phyloP scores from a whole-genome alignment of 2,329 filamentous ascomycete species.

The Aspergillus sp. region DNA sequence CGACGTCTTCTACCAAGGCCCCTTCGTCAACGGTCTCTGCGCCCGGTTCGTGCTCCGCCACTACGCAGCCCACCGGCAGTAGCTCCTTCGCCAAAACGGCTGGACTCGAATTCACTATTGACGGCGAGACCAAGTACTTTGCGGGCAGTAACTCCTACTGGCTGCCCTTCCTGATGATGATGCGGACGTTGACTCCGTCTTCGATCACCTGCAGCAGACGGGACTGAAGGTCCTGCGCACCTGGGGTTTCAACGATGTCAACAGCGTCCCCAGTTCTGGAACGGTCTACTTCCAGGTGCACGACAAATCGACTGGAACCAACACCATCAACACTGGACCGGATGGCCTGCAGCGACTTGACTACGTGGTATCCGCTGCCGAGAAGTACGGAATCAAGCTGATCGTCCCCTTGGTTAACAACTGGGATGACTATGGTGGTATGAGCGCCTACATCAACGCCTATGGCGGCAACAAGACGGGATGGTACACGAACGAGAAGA shows the following conservation, averaged over 20 bases:
- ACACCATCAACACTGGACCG: constrained; percentile 53
- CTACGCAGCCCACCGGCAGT: no score
- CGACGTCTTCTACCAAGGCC: no score
- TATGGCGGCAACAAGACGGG: constrained; percentile 44
- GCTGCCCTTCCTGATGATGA: constrained; percentile 42
- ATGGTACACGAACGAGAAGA: constrained; percentile 49
- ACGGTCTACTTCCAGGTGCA: constrained; percentile 39
- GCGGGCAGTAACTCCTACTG: constrained; percentile 46
- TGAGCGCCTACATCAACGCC: constrained; percentile 48
- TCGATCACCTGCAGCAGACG: constrained; percentile 24
- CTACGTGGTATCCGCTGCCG: constrained; percentile 52
- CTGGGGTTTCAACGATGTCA: constrained; percentile 47
- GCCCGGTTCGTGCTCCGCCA: no score
- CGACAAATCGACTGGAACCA: constrained; percentile 20
- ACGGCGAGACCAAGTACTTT: constrained; percentile 34
- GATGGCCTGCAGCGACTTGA: constrained; percentile 57
- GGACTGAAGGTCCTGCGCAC: constrained; percentile 43
- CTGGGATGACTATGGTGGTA: constrained; percentile 60
- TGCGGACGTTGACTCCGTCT: constrained; percentile 38
- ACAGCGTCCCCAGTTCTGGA: constrained; percentile 29
- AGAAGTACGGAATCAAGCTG: constrained; percentile 51
- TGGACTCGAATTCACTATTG: constrained; percentile 28
- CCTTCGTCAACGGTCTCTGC: no score
- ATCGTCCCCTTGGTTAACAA: constrained; percentile 54
- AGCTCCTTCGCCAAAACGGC: constrained; percentile 14